These are phyloP conservation scores for Dalbergia cultrata DNA, from an alignment of 306 rosid genomes.

Conservation along the genomic window DNA sequence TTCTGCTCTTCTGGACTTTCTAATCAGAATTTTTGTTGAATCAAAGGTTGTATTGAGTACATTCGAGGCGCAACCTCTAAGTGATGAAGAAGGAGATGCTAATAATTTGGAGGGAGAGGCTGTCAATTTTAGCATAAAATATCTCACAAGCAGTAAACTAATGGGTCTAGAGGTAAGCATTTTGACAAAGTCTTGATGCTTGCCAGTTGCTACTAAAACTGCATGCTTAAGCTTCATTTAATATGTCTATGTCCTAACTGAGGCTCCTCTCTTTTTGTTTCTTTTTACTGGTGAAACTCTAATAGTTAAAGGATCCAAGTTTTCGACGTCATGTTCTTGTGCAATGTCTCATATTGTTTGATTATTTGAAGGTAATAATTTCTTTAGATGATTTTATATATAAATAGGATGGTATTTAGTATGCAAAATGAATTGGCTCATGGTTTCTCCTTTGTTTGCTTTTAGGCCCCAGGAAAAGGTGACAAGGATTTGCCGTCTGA, in stretches of 20 bases:
- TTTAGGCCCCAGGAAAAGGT: slow-evolving; percentile 91
- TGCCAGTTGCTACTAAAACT: background rate
- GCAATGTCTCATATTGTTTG: slow-evolving; percentile 94
- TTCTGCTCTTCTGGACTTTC: slow-evolving; percentile 16
- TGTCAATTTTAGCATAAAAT: slow-evolving; percentile 91
- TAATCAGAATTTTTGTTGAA: slow-evolving; percentile 42
- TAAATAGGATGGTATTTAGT: background rate
- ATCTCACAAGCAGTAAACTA: slow-evolving; percentile 95
- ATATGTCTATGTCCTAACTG: slow-evolving; percentile 41
- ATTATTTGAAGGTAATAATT: slow-evolving; percentile 82
- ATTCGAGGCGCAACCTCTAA: slow-evolving; percentile 95
- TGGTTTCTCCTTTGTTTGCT: slow-evolving; percentile 49
- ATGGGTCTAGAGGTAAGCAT: slow-evolving; percentile 91
- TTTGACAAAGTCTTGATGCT: slow-evolving; percentile 39
- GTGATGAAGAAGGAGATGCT: slow-evolving; percentile 96
- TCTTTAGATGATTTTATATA: slow-evolving; percentile 11
- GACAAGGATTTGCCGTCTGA: slow-evolving; percentile 93
- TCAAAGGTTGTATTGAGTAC: slow-evolving; percentile 81
- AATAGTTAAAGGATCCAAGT: slow-evolving; percentile 92
- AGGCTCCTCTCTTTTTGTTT: slow-evolving; percentile 28
- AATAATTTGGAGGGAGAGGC: slow-evolving; percentile 90
- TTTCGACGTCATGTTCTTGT: slow-evolving; percentile 93
- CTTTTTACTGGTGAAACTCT: slow-evolving; percentile 25
- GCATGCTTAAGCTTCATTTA: slow-evolving; percentile 17
- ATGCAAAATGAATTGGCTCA: slow-evolving; percentile 17